Evolutionary conservation across 73 alveolate genomes (phyloP), one percentile per base, ranked within the genome.

Genomic region (Paramecium biaurelia): DNA sequence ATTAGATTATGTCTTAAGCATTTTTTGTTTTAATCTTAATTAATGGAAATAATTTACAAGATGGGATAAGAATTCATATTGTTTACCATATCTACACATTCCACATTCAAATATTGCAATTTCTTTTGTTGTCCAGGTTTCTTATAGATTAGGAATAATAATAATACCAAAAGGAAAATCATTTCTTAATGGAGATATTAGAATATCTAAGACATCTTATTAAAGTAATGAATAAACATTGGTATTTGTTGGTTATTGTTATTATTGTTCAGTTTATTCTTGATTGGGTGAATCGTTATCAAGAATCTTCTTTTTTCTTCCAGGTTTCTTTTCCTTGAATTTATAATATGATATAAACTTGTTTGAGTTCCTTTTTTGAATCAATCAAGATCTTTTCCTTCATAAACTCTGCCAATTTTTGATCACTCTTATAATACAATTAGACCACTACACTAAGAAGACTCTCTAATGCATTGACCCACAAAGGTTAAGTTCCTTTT

Each of bases 91-190:
- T 30, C 93, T 63, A 37, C 93, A 88, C 7, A 88, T 47, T 76
- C 92, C 90, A 72, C 93, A 88, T 88, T 88, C 93, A 20, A 88
- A 88, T 2, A 88, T 84, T 11, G 93, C 93, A 0, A 88, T 63
- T 63, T 88, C 92, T 32, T 88, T 56, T 2, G 92, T 76, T 49
- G 92, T 88, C 92, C 93, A 88, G 8, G 58, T 72, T 72, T 88
- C 93, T 53, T 7, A 53, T 30, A 11, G 11, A 21, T 57, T 57
- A 24, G 8, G 15, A 26, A 12, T 12, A 10, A 26, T 42, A 10
- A 23, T 21, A 10, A 20, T 88, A 88, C 93, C 93, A 74, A 88
- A 88, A 11, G 88, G 63, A 23, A 88, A 47, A 68, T 88, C 93
- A 57, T 18, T 56, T 18, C 93, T 88, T 41, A 88, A 88, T 38